phyloP scores from a whole-genome alignment of 1,139 yeast species.

The Neolecta irregularis region DNA sequence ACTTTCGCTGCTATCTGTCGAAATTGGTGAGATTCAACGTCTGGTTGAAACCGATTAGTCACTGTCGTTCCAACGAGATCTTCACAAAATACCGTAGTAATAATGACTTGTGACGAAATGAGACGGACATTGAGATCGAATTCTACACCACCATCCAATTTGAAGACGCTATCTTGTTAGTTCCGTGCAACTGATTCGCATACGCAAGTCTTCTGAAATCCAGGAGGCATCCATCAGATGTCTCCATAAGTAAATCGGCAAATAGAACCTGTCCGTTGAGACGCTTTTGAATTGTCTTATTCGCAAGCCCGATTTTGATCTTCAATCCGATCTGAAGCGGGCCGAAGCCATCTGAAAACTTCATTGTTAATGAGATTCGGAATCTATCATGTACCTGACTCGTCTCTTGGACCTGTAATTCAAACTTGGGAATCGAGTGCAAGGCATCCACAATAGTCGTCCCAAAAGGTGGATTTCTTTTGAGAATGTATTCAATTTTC shows the following conservation, averaged over 20 bases:
- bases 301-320: not conserved
- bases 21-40: too few species aligned
- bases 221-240: slow-evolving; percentile 5
- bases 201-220: slow-evolving; percentile 10
- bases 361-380: too few species aligned
- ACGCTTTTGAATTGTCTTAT: slow-evolving; percentile 3
- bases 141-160: not conserved
- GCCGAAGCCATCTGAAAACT: too few species aligned
- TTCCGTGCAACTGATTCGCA: too few species aligned
- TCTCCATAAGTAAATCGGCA: slow-evolving; percentile 5
- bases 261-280: slow-evolving; percentile 2
- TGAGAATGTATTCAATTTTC: slow-evolving; percentile 29
- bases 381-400: slow-evolving; percentile 4
- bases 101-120: not conserved
- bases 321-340: too few species aligned
- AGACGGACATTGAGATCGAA: slow-evolving; percentile 1
- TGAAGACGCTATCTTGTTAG: too few species aligned
- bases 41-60: not conserved
- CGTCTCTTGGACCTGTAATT: slow-evolving; percentile 4
- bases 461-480: slow-evolving; percentile 30
- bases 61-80: slow-evolving; percentile 4
- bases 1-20: too few species aligned
- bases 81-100: slow-evolving; percentile 4
- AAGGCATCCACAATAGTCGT: slow-evolving; percentile 23
- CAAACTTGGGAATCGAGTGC: slow-evolving; percentile 23